Evolutionary conservation across 108 stramenopile species (phyloP), one percentile per base, ranked within the genome.

Genomic region (Stephanodiscus triporus): DNA sequence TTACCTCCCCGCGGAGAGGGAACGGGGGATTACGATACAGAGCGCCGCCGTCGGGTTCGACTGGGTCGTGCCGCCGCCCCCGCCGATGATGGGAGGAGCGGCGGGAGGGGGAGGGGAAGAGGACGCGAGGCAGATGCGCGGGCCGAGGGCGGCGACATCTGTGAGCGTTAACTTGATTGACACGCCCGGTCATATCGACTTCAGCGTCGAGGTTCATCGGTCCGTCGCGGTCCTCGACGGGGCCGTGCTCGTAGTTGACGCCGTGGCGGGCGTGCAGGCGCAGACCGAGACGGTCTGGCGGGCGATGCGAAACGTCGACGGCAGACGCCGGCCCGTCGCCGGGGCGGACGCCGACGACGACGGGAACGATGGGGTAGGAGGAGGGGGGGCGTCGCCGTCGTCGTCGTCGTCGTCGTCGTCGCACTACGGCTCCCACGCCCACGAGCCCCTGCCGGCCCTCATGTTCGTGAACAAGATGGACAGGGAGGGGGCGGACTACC

Each of bases 181-280:
- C 86, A 99, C 98, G 20, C 99, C 99, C 1, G 99, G 99, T 0
- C 99, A 99, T 76, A 97, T 99, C 4, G 99, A 99, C 66, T 99
- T 99, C 64, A 89, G 88, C 27, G 96, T 98, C 9, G 99, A 99
- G 81, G 98, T 99, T 23, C 95, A 94, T 85, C 94, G 99, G 45
- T 86, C 91, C 64, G 91, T 98, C 14, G 94, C 98, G 8, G 98
- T 98, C 9, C 70, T 99, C 27, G 99, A 99, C 85, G 98, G 98
- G 9, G 98, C 97, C 9, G 94, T 98, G 0, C 72, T 97, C 30
- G 97, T 99, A 1, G 84, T 98, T 9, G 99, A 99, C 81, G 96
- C 96, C 1, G 99, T 98, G 38, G 97, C 97, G 10, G 99, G 99
- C 7, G 98, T 97, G 4, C 97, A 99, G 78, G 94, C 98, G 14